A percentile compares a stretch with the other conserved stretches of the same genome.
Evolutionary conservation across 164 flowering plant species (phyloP).

Genomic region (Malania oleifera): DNA sequence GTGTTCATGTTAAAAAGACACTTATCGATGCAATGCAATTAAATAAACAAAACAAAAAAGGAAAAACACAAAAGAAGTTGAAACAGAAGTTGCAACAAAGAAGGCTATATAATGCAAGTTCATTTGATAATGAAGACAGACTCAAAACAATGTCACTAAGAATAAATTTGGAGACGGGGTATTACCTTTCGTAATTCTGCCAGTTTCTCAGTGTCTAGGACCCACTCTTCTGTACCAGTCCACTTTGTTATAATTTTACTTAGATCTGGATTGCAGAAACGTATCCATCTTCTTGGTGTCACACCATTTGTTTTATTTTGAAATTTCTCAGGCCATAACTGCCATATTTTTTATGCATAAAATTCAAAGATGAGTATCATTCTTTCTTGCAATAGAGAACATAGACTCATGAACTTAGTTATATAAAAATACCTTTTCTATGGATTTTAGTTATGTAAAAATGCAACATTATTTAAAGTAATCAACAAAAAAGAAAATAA

Average conservation of each 20-base stretch:
- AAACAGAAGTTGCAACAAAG: too few species aligned
- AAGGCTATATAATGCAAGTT: neutral
- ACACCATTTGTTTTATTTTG: conserved; percentile 98
- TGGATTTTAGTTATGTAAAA: too few species aligned
- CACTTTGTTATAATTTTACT: conserved; percentile 69
- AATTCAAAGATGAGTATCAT: conserved; percentile 4
- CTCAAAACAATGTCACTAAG: neutral
- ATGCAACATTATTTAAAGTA: neutral
- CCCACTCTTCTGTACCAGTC: conserved; percentile 82
- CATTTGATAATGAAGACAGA: neutral
- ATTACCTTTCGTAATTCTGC: conserved; percentile 75
- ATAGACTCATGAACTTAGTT: too few species aligned
- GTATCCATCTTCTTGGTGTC: conserved; percentile 96
- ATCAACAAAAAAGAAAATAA: neutral
- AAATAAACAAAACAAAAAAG: too few species aligned
- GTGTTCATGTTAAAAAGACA: too few species aligned
- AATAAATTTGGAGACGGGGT: conserved; percentile 1
- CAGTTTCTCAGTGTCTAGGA: conserved; percentile 65
- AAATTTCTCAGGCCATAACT: conserved; percentile 95
- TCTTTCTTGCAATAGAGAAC: neutral
- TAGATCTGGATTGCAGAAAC: conserved; percentile 76
- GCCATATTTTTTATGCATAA: conserved; percentile 21
- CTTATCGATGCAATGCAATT: too few species aligned
- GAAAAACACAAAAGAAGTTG: too few species aligned
- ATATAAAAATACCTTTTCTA: too few species aligned